Base-by-base conservation (phyloP, 306 rosid species). In the Cyclanthera cordifolia region DNA sequence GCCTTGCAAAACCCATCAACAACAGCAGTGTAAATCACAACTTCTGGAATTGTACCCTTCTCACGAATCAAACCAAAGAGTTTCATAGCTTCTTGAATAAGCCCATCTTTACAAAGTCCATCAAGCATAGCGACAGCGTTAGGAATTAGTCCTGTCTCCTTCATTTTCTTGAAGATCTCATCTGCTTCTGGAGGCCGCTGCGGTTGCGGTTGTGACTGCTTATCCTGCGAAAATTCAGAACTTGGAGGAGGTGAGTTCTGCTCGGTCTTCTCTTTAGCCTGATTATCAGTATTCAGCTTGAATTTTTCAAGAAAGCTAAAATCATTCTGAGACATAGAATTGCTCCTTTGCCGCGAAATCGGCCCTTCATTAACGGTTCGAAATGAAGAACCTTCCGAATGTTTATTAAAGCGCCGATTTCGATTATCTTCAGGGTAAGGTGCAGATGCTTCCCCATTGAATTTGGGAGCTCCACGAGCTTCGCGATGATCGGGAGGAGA, bases 121-220 rank as follows among this genome's bases (percentile, higher is more conserved):
- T 93, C 98, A 39, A 93, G 96, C 98, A 93, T 93, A 20, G 96
- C 95, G 65, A 89, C 95, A 2, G 95, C 91, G 67, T 86, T 93
- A 51, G 98, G 98, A 67, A 93, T 93, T 15, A 93, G 80, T 72
- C 98, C 98, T 24, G 89, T 83, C 79, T 89, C 94, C 87, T 93
- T 93, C 91, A 93, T 88, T 82, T 82, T 89, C 84, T 79, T 89
- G 83, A 93, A 89, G 52, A 89, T 90, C 80, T 84, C 90, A 53
- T 87, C 86, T 0, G 95, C 93, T 20, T 89, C 91, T 51, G 84
- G 88, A 20, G 91, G 86, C 14, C 70, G 37, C 56, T 49, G 66
- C 51, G 67, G 73, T 6, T 81, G 55, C 46, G 80, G 63, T 1
- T 37, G 43, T 37, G 43, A 37, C 55, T 64, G 63, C 73, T 59